Conservation (phyloP, 2,329 filamentous ascomycete species). For the Magnaporthiopsis rhizophila region DNA sequence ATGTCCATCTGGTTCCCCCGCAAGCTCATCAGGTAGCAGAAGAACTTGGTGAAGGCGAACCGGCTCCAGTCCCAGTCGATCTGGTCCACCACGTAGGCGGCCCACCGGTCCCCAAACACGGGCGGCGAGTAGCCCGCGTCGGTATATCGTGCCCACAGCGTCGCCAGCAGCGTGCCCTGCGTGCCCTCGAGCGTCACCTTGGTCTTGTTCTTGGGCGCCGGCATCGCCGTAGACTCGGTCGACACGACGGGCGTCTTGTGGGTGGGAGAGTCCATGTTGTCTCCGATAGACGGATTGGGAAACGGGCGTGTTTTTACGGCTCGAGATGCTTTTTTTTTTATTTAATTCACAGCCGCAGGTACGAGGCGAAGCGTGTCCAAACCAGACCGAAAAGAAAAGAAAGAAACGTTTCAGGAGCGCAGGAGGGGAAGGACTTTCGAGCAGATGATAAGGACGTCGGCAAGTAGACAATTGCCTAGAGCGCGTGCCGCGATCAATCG, state of each 20-base stretch:
- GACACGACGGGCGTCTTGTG: neutral
- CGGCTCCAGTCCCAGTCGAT: slow-evolving; percentile 8
- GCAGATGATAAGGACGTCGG: neutral
- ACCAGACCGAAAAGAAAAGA: no score
- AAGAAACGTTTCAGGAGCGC: no score
- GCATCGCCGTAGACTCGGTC: neutral
- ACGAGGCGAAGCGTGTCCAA: no score
- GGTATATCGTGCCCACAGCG: slow-evolving; percentile 8
- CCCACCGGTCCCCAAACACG: slow-evolving; percentile 8
- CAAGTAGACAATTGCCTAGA: neutral
- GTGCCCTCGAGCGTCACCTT: slow-evolving; percentile 15
- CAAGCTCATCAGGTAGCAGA: slow-evolving; percentile 4
- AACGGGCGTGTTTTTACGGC: neutral
- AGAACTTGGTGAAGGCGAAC: slow-evolving; percentile 5
- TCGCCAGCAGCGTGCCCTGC: slow-evolving; percentile 18
- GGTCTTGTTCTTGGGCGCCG: slow-evolving; percentile 8
- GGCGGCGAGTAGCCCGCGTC: neutral
- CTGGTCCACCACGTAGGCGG: slow-evolving; percentile 8
- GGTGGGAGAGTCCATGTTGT: neutral
- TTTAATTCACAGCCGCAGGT: no score
- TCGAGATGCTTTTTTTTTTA: no score
- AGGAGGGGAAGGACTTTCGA: neutral
- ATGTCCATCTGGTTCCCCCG: slow-evolving; percentile 3
- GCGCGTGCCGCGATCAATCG: neutral
- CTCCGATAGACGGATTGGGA: neutral